Evolutionary conservation across 2,329 filamentous ascomycete genomes (phyloP).

Genomic region (Lecanicillium sp.): DNA sequence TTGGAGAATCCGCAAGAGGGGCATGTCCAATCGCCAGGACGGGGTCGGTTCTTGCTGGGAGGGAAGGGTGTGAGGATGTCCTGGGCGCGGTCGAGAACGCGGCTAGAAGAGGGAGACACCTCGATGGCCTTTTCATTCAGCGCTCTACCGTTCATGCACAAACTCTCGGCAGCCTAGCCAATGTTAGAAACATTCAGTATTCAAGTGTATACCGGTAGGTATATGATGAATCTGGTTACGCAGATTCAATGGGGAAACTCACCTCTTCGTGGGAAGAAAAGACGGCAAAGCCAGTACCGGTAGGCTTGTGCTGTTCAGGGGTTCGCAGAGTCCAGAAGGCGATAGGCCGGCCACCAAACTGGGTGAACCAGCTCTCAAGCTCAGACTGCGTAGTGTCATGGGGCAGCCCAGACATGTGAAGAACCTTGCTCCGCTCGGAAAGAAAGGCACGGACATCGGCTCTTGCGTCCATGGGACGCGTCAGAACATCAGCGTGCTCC

Average conservation of each 20-base stretch:
- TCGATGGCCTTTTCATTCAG: constrained; percentile 99
- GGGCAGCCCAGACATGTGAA: constrained; percentile 94
- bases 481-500: constrained; percentile 91
- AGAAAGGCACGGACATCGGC: constrained; percentile 95
- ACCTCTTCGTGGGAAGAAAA: constrained; percentile 99
- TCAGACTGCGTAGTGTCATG: constrained; percentile 98
- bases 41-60: constrained; percentile 94
- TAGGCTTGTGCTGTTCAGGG: constrained; percentile 98
- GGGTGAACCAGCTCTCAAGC: constrained; percentile 98
- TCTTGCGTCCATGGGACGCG: constrained; percentile 89
- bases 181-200: not conserved
- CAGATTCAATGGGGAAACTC: constrained; percentile 27
- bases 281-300: constrained; percentile 93
- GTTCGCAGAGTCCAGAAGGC: constrained; percentile 98
- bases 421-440: constrained; percentile 91
- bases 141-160: constrained; percentile 98
- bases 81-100: constrained; percentile 88
- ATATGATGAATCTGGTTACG: too few relatives aligned
- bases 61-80: constrained; percentile 97
- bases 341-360: constrained; percentile 94
- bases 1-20: constrained; percentile 98
- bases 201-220: too few relatives aligned
- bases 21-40: constrained; percentile 97
- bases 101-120: constrained; percentile 93
- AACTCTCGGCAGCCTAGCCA: constrained; percentile 79